Conservation (phyloP, 768 basidiomycete species). For the Rhodotorula taiwanensis region DNA sequence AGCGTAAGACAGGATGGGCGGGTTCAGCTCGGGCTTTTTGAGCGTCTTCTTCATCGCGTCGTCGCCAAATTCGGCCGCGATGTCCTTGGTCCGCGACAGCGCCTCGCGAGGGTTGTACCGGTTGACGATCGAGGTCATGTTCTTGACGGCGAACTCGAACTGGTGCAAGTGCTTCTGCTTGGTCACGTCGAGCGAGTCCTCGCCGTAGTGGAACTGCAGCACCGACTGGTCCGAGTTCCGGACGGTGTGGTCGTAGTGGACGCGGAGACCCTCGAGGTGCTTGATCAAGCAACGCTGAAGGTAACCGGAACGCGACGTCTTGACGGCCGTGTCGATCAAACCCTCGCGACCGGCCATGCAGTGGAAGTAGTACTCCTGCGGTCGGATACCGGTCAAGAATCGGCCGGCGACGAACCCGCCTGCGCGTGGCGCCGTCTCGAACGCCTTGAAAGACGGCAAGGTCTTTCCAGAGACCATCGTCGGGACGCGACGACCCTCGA, state of each 20-base stretch:
- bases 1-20: conserved; percentile 67
- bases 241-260: conserved; percentile 97
- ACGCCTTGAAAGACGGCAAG: conserved; percentile 88
- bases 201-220: conserved; percentile 95
- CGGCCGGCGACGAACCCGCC: conserved; percentile 97
- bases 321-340: conserved; percentile 97
- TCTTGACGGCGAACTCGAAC: conserved; percentile 87
- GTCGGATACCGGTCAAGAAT: conserved; percentile 94
- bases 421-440: conserved; percentile 96
- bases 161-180: conserved; percentile 91
- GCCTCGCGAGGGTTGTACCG: conserved; percentile 55
- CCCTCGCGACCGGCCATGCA: conserved; percentile 99
- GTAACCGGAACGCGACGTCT: conserved; percentile 96
- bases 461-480: conserved; percentile 99
- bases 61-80: conserved; percentile 52
- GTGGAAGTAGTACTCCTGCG: conserved; percentile 99
- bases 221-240: conserved; percentile 88
- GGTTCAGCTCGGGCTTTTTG: conserved; percentile 59
- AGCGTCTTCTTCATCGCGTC: conserved; percentile 72
- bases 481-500: conserved; percentile 96
- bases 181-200: conserved; percentile 91
- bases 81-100: conserved; percentile 54
- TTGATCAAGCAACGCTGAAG: conserved; percentile 97
- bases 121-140: conserved; percentile 69
- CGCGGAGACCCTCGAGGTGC: conserved; percentile 89